Base-by-base conservation (phyloP, 441 rosid species). In the Populus hybrid region DNA sequence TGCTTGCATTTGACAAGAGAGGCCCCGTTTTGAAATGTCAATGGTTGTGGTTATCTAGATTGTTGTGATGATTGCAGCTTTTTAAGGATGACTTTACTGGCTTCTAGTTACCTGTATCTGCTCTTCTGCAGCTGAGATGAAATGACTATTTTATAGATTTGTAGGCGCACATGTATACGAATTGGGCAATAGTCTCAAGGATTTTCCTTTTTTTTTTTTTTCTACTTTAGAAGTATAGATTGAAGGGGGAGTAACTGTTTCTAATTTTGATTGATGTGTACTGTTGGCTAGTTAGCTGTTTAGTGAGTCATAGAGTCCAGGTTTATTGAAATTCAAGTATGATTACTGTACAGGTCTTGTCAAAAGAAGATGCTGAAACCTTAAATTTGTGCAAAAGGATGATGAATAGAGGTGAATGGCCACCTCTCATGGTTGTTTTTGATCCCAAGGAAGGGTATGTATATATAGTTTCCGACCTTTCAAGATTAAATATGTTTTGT, bases 371-470 rank as follows among this genome's bases (percentile, higher is more conserved):
- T 78, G 81, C 84, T 4, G 96, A 89, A 76, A 88, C 90, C 34
- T 80, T 90, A 82, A 86, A 90, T 73, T 82, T 79, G 50, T 94
- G 97, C 79, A 85, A 82, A 81, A 85, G 84, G n/a, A 94, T 92
- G 97, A 79, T 73, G 84, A 82, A 85, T 74, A 85, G 89, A 78
- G 98, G 97, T 69, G 90, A 92, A 82, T 91, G 93, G 65, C 92
- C 98, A 76, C 97, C 97, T 24, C 89, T 94, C 42, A 73, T 88
- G 74, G 95, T 94, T 72, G 93, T 89, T 74, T 92, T 86, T 67
- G 98, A 94, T 88, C 84, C 95, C 38, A 82, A 83, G 70, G 98
- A 94, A 91, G 97, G 98, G 98, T 94, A 92, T 74, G 77, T 67
- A 67, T 77, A 57, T 70, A 46, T 20, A 46, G 67, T 23, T 9